A percentile compares a stretch with the other conserved stretches of the same genome.
phyloP scores from a whole-genome alignment of 805 yeast species.

The Candida sithepensis region DNA sequence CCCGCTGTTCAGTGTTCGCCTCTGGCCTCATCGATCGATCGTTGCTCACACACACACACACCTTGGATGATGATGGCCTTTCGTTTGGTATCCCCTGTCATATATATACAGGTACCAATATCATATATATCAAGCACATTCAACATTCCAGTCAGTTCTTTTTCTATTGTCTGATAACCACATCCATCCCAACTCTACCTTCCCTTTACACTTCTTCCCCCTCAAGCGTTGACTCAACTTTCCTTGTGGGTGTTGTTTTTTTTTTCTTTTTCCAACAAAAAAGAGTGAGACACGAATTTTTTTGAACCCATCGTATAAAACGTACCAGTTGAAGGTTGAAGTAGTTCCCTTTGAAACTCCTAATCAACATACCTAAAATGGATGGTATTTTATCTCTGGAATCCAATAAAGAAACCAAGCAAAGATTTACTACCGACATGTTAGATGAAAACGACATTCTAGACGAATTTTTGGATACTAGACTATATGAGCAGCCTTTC shows the following conservation, averaged over 20 bases:
- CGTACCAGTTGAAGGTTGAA: background rate
- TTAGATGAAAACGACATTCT: slow-evolving; percentile 43
- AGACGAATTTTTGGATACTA: slow-evolving; percentile 54
- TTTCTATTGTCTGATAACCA: no score
- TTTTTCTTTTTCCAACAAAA: background rate
- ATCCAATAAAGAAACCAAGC: slow-evolving; percentile 15
- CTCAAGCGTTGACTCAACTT: background rate
- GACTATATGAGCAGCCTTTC: slow-evolving; percentile 39
- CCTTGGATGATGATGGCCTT: no score
- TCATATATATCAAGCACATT: no score
- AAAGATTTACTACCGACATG: slow-evolving; percentile 10
- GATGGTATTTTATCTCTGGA: slow-evolving; percentile 19
- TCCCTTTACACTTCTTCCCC: background rate
- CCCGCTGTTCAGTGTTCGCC: no score
- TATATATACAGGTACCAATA: no score
- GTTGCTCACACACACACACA: no score
- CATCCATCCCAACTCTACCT: no score
- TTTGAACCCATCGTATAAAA: background rate
- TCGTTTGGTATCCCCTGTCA: no score
- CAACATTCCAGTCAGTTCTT: no score
- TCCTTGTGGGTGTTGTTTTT: background rate
- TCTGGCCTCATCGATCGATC: no score
- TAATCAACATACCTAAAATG: slow-evolving; percentile 5
- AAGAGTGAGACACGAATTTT: background rate
- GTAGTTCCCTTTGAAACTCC: background rate